Conservation (phyloP, 1,139 yeast species). For the Candida labiduridarum region DNA sequence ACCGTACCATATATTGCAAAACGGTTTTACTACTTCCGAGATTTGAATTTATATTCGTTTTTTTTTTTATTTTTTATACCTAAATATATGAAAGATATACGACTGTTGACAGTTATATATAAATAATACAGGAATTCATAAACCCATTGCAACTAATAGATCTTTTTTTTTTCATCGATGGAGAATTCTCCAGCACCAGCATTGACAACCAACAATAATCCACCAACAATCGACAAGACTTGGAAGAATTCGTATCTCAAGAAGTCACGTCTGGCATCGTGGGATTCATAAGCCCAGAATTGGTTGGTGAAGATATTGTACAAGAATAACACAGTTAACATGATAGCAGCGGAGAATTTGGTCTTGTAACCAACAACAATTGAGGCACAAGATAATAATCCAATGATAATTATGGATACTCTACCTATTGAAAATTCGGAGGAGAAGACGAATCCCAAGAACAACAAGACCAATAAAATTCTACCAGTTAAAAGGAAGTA, state of each 20-base stretch:
- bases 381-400: conserved; percentile 71
- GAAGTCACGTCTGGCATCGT: conserved; percentile 83
- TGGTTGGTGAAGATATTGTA: conserved; percentile 84
- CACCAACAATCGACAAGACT: conserved; percentile 93
- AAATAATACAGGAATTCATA: not conserved
- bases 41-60: not conserved
- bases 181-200: conserved; percentile 97
- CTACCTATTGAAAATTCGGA: conserved; percentile 74
- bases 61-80: not conserved
- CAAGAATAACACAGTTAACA: conserved; percentile 71
- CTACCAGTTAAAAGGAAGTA: conserved; percentile 90
- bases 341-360: conserved; percentile 79
- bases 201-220: conserved; percentile 83
- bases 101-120: not conserved
- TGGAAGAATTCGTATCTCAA: conserved; percentile 94
- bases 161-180: conserved; percentile 94
- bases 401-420: conserved; percentile 66
- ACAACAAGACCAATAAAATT: conserved; percentile 79
- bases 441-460: conserved; percentile 82
- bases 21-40: not conserved
- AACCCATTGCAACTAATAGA: conserved; percentile 49
- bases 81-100: not conserved
- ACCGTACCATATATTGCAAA: not conserved
- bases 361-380: conserved; percentile 95
- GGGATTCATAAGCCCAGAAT: conserved; percentile 78